These are phyloP conservation scores for Albifimbria verrucaria DNA, from an alignment of 2,329 filamentous ascomycete genomes.

Conservation along the genomic window DNA sequence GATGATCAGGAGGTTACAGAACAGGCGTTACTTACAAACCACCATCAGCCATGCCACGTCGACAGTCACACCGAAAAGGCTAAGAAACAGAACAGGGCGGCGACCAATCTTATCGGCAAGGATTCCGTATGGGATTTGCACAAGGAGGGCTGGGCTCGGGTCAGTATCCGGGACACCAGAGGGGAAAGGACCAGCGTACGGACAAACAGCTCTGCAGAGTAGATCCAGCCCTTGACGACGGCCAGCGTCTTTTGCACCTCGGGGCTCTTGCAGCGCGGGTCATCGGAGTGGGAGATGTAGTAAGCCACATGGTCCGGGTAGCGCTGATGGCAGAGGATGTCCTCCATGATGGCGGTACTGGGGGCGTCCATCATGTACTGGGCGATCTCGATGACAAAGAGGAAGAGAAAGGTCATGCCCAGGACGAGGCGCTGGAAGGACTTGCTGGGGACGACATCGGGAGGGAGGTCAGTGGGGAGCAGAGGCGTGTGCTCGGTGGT, in stretches of 20 bases:
- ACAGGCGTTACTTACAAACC: slow-evolving; percentile 23
- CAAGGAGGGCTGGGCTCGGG: slow-evolving; percentile 29
- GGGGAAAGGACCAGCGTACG: slow-evolving; percentile 24
- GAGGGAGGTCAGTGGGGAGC: slow-evolving; percentile 14
- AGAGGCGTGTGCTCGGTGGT: slow-evolving; percentile 15
- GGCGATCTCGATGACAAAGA: slow-evolving; percentile 42
- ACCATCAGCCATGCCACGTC: slow-evolving; percentile 24
- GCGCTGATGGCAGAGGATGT: slow-evolving; percentile 48
- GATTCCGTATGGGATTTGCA: slow-evolving; percentile 43
- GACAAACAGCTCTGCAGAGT: slow-evolving; percentile 43
- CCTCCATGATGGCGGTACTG: slow-evolving; percentile 47
- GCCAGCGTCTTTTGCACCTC: slow-evolving; percentile 50
- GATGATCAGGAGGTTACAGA: neutral
- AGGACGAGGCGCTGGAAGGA: slow-evolving; percentile 25
- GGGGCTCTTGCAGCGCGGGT: slow-evolving; percentile 45
- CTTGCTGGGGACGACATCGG: slow-evolving; percentile 16
- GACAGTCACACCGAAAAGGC: slow-evolving; percentile 27
- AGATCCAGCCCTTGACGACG: slow-evolving; percentile 45
- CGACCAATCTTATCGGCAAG: slow-evolving; percentile 45
- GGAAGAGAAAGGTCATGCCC: slow-evolving; percentile 30
- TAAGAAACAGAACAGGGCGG: slow-evolving; percentile 35
- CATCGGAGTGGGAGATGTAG: slow-evolving; percentile 22
- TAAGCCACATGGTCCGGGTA: slow-evolving; percentile 36
- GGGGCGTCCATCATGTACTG: slow-evolving; percentile 37
- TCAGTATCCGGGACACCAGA: neutral